Evolutionary conservation across 2,329 filamentous ascomycete genomes (phyloP), one percentile per base, ranked within the genome.

Genomic region (Cadophora luteo-olivacea): DNA sequence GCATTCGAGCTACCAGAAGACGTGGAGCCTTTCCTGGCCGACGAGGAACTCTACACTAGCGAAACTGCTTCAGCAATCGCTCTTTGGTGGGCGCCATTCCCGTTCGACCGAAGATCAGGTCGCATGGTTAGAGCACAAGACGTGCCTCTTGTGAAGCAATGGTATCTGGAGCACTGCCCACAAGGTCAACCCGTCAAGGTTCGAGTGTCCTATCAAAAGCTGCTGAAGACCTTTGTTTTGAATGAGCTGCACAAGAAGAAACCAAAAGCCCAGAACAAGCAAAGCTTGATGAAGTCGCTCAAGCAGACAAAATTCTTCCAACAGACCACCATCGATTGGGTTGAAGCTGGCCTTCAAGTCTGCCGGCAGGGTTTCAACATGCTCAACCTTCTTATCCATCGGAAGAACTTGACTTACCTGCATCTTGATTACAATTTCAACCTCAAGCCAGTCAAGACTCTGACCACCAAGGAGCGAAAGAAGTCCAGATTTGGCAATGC

Each of bases 391-490:
- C 84, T 99, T 74, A 99, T 99, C 74, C 96, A 99, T 79, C 91
- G 96, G 76, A 99, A 99, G 85, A 99, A 99, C 80, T 83, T 99
- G 75, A 99, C 96, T 0, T 99, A 99, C 78, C 87, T 99, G 66
- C 97, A 99, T 85, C 89, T 99, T 66, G 96, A 99, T 78, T 99
- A 98, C 84, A 99, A 99, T 81, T 99, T 99, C 85, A 99, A 99
- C 81, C 78, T 99, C 80, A 99, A 99, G 84, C 96, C 96, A 3
- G 96, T 99, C 79, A 99, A 99, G 85, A 99, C 96, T 0, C 81
- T 99, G 74, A 99, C 96, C 0, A 99, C 96, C 38, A 99, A 99
- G 81, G 96, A 99, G 84, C 92, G 96, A 75, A 99, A 99, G 85
- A 99, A 99, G 87, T 98, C 95, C 36, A 92, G 96, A 71, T 99